A percentile compares a stretch with the other conserved stretches of the same genome.
Conservation (phyloP, 352 stramenopile genomes). For the Phytophthora megakarya region DNA sequence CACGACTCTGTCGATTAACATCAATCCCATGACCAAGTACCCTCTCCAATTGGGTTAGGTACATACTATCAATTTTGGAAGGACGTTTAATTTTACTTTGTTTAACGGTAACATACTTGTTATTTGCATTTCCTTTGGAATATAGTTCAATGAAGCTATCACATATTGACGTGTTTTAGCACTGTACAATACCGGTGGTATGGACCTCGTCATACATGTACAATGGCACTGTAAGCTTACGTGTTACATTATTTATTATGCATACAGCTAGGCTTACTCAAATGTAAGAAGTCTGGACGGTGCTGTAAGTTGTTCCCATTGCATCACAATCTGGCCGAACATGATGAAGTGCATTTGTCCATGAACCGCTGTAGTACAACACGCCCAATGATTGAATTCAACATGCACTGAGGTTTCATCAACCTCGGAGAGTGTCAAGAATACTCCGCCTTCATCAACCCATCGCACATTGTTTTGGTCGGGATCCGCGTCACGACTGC, state of each 20-base stretch:
- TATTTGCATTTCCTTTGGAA: too few species aligned
- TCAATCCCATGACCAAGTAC: too few species aligned
- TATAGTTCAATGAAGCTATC: too few species aligned
- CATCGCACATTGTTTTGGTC: slow-evolving; percentile 15
- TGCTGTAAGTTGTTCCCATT: slow-evolving; percentile 14
- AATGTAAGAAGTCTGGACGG: neutral
- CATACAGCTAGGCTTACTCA: neutral
- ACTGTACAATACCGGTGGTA: too few species aligned
- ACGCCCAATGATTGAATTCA: slow-evolving; percentile 27
- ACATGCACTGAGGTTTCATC: slow-evolving; percentile 18
- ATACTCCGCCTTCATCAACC: slow-evolving; percentile 26
- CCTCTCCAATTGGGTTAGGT: too few species aligned
- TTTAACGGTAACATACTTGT: too few species aligned
- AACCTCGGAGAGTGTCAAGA: slow-evolving; percentile 27
- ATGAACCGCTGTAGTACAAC: slow-evolving; percentile 35
- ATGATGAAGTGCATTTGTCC: slow-evolving; percentile 48
- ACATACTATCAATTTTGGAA: too few species aligned
- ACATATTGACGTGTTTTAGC: too few species aligned
- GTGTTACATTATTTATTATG: too few species aligned
- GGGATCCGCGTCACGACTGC: slow-evolving; percentile 23
- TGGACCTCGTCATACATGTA: too few species aligned
- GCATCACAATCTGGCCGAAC: slow-evolving; percentile 41
- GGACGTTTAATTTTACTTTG: too few species aligned
- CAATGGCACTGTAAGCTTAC: too few species aligned
- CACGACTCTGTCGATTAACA: slow-evolving; percentile 1